Base-by-base conservation (phyloP, 805 yeast species). In the Candida silvicultrix region DNA sequence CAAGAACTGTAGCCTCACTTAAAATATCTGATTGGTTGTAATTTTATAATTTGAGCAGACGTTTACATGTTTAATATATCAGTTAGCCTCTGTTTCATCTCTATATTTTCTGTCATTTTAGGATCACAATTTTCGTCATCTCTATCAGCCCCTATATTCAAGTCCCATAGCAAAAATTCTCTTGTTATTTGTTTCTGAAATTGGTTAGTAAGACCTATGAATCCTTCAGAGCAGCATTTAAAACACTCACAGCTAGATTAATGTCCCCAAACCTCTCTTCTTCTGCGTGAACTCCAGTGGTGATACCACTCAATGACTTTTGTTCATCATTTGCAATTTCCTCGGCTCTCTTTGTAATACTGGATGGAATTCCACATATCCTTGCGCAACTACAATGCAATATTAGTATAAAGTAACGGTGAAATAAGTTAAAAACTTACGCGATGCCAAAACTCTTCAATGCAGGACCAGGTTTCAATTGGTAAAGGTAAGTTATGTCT, bases 401-500 rank as follows among this genome's bases (percentile, higher is more conserved):
- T 11, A 25, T 37, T 37, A 37, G 16, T 20, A 20, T 3, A 21
- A 11, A 12, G 21, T 18, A 2, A 4, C 11, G n/a, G 4, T 36
- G 22, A 18, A 25, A 10, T 5, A 2, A n/a, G n/a, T n/a, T n/a
- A n/a, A 14, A 12, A 20, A 21, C 43, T 14, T 16, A 42, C 44
- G 59, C 55, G 2, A 71, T 56, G 0, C 73, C 75, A 56, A 62
- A 65, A 3, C 75, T 67, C 25, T 59, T 49, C 9, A 48, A 49
- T 1, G 68, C 53, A 1, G 69, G 44, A 0, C 75, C 75, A 16
- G 54, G 51, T 22, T 47, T 49, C 5, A 72, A 38, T 11, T 49
- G 48, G 45, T 63, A 72, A n/a, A 71, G 48, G 49, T 67, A 71
- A 0, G 67, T 60, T 0, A 70, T 49, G 2, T 57, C 52, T 6